Evolutionary conservation across 1,139 yeast genomes (phyloP).

Genomic region (Candida sanyaensis): DNA sequence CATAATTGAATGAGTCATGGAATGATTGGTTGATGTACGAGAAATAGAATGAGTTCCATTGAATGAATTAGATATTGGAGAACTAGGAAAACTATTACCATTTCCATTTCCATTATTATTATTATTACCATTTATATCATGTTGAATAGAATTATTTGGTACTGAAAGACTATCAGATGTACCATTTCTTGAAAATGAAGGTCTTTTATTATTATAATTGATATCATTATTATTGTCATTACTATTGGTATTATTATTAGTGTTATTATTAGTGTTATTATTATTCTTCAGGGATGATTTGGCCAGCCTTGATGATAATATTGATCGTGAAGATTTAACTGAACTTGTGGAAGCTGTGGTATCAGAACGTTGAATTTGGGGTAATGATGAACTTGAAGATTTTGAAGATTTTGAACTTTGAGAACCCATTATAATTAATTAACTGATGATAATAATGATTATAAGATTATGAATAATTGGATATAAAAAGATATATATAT

Average conservation of each 20-base stretch:
- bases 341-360: slow-evolving; percentile 43
- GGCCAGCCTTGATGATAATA: slow-evolving; percentile 27
- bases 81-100: neutral
- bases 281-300: slow-evolving; percentile 32
- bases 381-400: slow-evolving; percentile 14
- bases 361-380: slow-evolving; percentile 51
- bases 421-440: neutral
- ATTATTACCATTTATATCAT: slow-evolving; percentile 64
- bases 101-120: slow-evolving; percentile 51
- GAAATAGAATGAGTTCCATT: slow-evolving; percentile 14
- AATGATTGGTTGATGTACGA: slow-evolving; percentile 41
- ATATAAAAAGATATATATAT: neutral
- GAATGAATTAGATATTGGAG: slow-evolving; percentile 26
- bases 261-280: slow-evolving; percentile 6
- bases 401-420: slow-evolving; percentile 23
- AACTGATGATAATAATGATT: neutral
- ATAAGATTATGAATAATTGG: neutral
- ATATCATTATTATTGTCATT: slow-evolving; percentile 14
- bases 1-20: slow-evolving; percentile 24
- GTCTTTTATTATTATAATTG: slow-evolving; percentile 7
- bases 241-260: slow-evolving; percentile 15
- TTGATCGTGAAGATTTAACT: slow-evolving; percentile 50
- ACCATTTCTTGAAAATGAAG: slow-evolving; percentile 13
- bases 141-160: slow-evolving; percentile 12
- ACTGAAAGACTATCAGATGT: slow-evolving; percentile 12